Evolutionary conservation across 176 grass and related monocot genomes (phyloP).

Genomic region (bread wheat (Triticum aestivum)): DNA sequence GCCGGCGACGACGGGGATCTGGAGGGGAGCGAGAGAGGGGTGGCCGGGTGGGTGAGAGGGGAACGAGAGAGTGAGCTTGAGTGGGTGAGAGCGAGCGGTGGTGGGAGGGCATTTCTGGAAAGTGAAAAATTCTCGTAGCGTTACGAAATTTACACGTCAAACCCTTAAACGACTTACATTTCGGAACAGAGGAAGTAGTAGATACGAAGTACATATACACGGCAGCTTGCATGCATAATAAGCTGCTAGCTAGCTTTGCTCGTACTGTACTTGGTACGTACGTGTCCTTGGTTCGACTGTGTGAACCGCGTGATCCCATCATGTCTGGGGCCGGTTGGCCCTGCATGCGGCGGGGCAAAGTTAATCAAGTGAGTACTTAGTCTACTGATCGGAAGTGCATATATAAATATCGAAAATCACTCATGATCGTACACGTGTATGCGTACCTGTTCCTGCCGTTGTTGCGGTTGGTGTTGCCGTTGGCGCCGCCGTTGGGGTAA

Average conservation of each 20-base stretch:
- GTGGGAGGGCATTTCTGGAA: too few species aligned
- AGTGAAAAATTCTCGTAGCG: too few species aligned
- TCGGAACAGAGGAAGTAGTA: too few species aligned
- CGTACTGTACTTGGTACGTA: background rate
- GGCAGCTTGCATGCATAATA: background rate
- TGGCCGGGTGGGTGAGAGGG: too few species aligned
- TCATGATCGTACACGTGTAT: background rate
- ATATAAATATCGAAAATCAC: background rate
- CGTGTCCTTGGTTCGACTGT: background rate
- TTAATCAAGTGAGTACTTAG: background rate
- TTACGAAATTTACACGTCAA: too few species aligned
- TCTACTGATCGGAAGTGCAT: background rate
- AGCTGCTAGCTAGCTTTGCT: background rate
- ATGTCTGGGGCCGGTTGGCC: constrained; percentile 27
- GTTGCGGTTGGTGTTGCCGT: background rate
- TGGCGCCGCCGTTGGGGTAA: background rate
- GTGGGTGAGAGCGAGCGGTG: too few species aligned
- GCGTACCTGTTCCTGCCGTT: constrained; percentile 18
- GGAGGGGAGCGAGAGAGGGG: too few species aligned
- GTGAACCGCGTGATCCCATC: background rate
- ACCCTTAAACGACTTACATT: too few species aligned
- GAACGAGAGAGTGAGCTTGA: too few species aligned
- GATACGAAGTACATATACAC: background rate
- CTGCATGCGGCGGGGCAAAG: background rate
- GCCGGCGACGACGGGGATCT: too few species aligned